These are phyloP conservation scores for Globisporangium sylvaticum DNA, from an alignment of 352 stramenopile species.

Conservation along the genomic window DNA sequence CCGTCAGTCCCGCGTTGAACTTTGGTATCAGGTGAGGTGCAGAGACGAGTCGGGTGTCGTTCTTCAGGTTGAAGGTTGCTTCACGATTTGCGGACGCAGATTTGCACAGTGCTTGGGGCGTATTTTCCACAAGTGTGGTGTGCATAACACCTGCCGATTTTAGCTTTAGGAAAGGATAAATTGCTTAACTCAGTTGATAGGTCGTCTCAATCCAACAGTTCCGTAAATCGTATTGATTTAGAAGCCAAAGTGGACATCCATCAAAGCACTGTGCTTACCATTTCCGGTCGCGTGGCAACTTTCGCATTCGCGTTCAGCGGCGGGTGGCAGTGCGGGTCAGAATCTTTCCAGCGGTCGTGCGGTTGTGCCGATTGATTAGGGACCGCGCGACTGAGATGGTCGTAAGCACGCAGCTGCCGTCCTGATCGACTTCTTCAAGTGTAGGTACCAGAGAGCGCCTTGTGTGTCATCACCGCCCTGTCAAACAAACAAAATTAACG, in stretches of 20 bases:
- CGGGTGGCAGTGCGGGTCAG: background rate
- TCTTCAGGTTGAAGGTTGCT: background rate
- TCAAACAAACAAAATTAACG: background rate
- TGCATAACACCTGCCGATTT: too few species aligned
- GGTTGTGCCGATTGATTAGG: background rate
- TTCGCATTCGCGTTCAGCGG: background rate
- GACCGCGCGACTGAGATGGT: constrained; percentile 1
- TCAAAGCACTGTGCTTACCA: background rate
- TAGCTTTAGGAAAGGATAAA: too few species aligned
- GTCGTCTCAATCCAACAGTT: too few species aligned
- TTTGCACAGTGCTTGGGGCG: too few species aligned
- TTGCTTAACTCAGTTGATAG: too few species aligned
- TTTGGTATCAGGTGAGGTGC: background rate
- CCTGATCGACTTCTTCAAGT: background rate
- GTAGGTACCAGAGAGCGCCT: background rate
- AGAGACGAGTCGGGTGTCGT: background rate
- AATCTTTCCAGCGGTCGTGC: background rate
- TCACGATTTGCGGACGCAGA: too few species aligned
- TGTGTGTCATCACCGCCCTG: background rate
- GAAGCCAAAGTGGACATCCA: too few species aligned
- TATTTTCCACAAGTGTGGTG: too few species aligned
- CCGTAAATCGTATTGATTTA: too few species aligned
- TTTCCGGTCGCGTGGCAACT: background rate
- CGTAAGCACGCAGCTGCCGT: constrained; percentile 5
- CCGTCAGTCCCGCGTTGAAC: background rate